phyloP scores from a whole-genome alignment of 2,329 filamentous ascomycete genomes.

The Aspergillus tanneri region DNA sequence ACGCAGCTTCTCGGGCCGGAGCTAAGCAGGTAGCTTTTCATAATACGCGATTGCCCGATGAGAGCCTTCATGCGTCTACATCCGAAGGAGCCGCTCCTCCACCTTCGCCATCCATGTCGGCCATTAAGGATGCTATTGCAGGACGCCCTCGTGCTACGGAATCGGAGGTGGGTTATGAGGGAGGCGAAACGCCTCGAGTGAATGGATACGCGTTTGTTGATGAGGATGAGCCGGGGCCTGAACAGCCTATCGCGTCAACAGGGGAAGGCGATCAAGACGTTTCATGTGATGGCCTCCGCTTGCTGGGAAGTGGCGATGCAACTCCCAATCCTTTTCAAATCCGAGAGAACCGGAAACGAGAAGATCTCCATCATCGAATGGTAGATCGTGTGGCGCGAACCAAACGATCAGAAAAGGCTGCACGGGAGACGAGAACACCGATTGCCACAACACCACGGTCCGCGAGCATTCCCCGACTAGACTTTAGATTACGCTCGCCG shows the following conservation, averaged over 20 bases:
- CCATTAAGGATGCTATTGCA: constrained; percentile 79
- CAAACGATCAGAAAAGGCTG: constrained; percentile 63
- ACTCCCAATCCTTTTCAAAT: constrained; percentile 79
- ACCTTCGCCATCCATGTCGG: constrained; percentile 78
- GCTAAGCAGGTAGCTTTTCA: constrained; percentile 76
- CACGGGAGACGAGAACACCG: constrained; percentile 57
- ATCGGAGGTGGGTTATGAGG: constrained; percentile 57
- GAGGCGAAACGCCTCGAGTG: constrained; percentile 80
- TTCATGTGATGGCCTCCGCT: constrained; percentile 33
- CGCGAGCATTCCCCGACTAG: constrained; percentile 41
- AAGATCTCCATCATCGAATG: constrained; percentile 80
- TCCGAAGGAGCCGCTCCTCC: constrained; percentile 52
- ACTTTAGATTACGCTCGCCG: constrained; percentile 32
- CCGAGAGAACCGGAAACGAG: constrained; percentile 69
- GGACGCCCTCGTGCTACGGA: constrained; percentile 64
- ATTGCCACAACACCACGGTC: constrained; percentile 36
- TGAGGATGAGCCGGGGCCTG: constrained; percentile 55
- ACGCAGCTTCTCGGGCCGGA: constrained; percentile 68
- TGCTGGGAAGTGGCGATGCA: constrained; percentile 42
- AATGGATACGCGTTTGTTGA: constrained; percentile 96
- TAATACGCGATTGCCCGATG: constrained; percentile 73
- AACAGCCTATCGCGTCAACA: constrained; percentile 27
- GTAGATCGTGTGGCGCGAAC: constrained; percentile 76
- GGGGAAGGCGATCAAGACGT: constrained; percentile 2
- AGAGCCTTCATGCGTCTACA: constrained; percentile 33